A percentile compares a stretch with the other conserved stretches of the same genome.
Conservation (phyloP, 176 grass and related monocot species). For the Calamus simplicifolius region DNA sequence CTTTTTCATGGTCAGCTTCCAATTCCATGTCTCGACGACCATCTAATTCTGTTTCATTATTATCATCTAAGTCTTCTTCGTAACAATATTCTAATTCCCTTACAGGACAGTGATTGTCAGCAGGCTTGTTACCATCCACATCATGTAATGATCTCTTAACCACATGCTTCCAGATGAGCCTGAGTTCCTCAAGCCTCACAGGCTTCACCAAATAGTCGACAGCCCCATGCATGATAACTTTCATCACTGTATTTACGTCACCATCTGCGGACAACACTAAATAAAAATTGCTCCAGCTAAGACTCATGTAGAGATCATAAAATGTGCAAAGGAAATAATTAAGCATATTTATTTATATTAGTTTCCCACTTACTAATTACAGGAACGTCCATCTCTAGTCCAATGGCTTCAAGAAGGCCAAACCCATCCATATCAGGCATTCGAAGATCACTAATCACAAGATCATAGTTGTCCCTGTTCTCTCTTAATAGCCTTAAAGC, state of each 20-base stretch:
- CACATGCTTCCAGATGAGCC: constrained; percentile 13
- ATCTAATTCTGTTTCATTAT: not conserved
- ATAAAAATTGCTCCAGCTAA: no score
- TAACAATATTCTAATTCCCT: not conserved
- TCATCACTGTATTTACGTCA: constrained; percentile 1
- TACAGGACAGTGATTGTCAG: not conserved
- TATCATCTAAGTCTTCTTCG: no score
- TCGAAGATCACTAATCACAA: constrained; percentile 7
- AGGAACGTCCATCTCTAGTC: constrained; percentile 6
- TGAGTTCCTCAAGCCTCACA: constrained; percentile 5
- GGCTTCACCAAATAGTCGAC: constrained; percentile 17
- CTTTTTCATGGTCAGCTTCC: not conserved
- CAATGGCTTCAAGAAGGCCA: not conserved
- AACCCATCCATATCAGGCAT: constrained; percentile 14
- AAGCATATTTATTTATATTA: no score
- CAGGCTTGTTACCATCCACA: not conserved
- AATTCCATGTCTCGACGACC: not conserved
- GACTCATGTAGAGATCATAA: no score
- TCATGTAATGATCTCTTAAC: not conserved
- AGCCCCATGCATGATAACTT: constrained; percentile 3
- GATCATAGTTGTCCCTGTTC: constrained; percentile 15
- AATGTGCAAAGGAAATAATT: no score
- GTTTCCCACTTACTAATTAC: constrained; percentile 7
- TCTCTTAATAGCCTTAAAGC: not conserved
- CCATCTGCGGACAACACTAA: constrained; percentile 1